Percentiles rank a stretch among this genome's conserved stretches.
Conservation (phyloP, 352 stramenopile genomes). For the Phytophthora pluvialis region DNA sequence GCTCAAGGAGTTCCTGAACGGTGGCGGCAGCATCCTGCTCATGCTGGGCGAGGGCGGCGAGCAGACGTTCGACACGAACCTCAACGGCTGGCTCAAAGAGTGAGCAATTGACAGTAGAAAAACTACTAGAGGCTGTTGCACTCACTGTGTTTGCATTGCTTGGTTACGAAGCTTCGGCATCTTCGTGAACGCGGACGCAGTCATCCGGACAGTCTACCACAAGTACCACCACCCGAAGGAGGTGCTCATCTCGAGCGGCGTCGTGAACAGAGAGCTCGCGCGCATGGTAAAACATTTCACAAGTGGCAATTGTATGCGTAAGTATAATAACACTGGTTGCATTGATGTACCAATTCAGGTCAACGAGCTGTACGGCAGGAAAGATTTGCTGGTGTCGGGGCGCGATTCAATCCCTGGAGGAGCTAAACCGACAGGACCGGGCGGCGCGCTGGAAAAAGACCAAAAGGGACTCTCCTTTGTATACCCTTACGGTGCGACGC, state of each 20-base stretch:
- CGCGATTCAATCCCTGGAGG: constrained; percentile 17
- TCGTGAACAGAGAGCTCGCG: constrained; percentile 94
- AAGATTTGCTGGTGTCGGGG: constrained; percentile 51
- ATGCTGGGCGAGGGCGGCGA: constrained; percentile 93
- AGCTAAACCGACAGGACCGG: constrained; percentile 42
- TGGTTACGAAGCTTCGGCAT: constrained; percentile 74
- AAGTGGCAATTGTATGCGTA: background rate
- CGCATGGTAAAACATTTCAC: constrained; percentile 45
- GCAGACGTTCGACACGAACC: constrained; percentile 90
- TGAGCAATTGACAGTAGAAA: constrained; percentile 38
- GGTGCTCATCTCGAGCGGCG: constrained; percentile 93
- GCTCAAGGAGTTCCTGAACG: constrained; percentile 90
- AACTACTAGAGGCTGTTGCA: background rate
- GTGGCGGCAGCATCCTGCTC: constrained; percentile 91
- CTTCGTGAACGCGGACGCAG: constrained; percentile 85
- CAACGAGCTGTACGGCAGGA: constrained; percentile 72
- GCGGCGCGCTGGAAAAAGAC: constrained; percentile 67
- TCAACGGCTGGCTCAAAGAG: constrained; percentile 96
- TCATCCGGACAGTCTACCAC: constrained; percentile 95
- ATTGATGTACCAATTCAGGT: constrained; percentile 32
- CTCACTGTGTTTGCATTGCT: background rate
- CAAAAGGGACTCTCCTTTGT: constrained; percentile 93
- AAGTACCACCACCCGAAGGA: constrained; percentile 98
- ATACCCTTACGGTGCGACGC: constrained; percentile 94
- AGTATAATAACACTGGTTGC: background rate